These are phyloP conservation scores for Kurtzmaniella quercitrusa DNA, from an alignment of 1,139 yeast genomes.

Conservation along the genomic window DNA sequence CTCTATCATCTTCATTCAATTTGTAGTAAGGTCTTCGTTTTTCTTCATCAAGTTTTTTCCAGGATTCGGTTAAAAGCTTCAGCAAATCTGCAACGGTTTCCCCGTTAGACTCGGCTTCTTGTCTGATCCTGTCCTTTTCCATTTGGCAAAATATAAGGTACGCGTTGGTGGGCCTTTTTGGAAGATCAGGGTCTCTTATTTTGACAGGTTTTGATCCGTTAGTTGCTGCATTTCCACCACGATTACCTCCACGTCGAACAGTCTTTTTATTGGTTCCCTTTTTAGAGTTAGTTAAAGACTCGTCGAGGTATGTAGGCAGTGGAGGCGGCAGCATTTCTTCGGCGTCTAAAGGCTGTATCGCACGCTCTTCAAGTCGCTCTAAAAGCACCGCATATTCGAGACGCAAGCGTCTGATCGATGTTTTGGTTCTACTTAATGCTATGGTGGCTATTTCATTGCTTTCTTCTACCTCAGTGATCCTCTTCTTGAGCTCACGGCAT, in stretches of 20 bases:
- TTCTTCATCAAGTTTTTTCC: constrained; percentile 74
- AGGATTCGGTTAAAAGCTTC: constrained; percentile 75
- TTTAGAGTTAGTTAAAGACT: constrained; percentile 20
- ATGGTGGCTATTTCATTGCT: constrained; percentile 76
- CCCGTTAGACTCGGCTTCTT: constrained; percentile 43
- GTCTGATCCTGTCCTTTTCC: constrained; percentile 71
- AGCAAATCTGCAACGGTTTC: constrained; percentile 57
- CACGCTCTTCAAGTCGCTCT: constrained; percentile 71
- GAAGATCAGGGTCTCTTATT: constrained; percentile 73
- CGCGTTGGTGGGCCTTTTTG: constrained; percentile 88
- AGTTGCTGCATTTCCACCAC: constrained; percentile 8
- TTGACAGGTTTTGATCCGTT: constrained; percentile 20
- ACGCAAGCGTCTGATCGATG: constrained; percentile 72
- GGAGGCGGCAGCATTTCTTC: constrained; percentile 46
- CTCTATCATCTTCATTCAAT: constrained; percentile 74
- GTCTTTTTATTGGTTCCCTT: constrained; percentile 19
- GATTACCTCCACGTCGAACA: constrained; percentile 11
- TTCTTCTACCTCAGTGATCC: constrained; percentile 73
- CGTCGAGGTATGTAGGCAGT: constrained; percentile 33
- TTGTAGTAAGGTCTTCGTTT: constrained; percentile 73
- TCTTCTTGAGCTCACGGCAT: constrained; percentile 66
- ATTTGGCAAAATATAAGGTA: constrained; percentile 82
- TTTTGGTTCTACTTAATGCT: constrained; percentile 75
- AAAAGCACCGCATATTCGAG: constrained; percentile 77
- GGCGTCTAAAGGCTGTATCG: constrained; percentile 30